Conservation (phyloP, 441 rosid genomes). For the Pelargonium australe region DNA sequence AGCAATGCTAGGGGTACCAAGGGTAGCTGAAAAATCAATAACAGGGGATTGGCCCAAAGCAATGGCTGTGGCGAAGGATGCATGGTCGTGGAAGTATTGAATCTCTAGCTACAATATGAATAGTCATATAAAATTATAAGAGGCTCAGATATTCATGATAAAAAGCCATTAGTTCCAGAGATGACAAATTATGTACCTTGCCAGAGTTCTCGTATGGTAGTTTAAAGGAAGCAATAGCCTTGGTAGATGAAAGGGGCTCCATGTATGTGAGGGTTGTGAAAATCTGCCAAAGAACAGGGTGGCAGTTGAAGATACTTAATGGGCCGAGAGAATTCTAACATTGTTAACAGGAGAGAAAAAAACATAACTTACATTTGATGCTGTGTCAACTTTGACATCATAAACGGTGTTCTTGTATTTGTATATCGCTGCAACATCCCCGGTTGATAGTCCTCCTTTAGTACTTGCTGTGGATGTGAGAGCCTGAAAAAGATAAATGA, state of each 20-base stretch:
- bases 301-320: slow-evolving; percentile 3
- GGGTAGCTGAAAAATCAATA: slow-evolving; percentile 22
- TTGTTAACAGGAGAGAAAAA: background rate
- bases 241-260: slow-evolving; percentile 24
- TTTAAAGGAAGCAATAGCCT: slow-evolving; percentile 23
- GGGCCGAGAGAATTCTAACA: background rate
- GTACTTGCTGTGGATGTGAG: slow-evolving; percentile 16
- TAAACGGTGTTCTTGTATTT: slow-evolving; percentile 17
- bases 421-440: slow-evolving; percentile 19
- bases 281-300: slow-evolving; percentile 18
- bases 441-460: slow-evolving; percentile 21
- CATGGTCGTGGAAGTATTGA: slow-evolving; percentile 23
- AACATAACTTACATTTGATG: slow-evolving; percentile 17
- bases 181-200: slow-evolving; percentile 18
- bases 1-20: slow-evolving; percentile 26
- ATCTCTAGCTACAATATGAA: background rate
- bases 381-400: slow-evolving; percentile 21
- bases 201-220: slow-evolving; percentile 27
- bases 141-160: background rate
- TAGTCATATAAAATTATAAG: background rate
- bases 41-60: slow-evolving; percentile 18
- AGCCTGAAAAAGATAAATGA: slow-evolving; percentile 15
- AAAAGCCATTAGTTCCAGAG: background rate
- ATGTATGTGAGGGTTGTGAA: slow-evolving; percentile 17
- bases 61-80: slow-evolving; percentile 20